Evolutionary conservation across 2,329 filamentous ascomycete species (phyloP).

Genomic region (Macrophomina phaseolina): DNA sequence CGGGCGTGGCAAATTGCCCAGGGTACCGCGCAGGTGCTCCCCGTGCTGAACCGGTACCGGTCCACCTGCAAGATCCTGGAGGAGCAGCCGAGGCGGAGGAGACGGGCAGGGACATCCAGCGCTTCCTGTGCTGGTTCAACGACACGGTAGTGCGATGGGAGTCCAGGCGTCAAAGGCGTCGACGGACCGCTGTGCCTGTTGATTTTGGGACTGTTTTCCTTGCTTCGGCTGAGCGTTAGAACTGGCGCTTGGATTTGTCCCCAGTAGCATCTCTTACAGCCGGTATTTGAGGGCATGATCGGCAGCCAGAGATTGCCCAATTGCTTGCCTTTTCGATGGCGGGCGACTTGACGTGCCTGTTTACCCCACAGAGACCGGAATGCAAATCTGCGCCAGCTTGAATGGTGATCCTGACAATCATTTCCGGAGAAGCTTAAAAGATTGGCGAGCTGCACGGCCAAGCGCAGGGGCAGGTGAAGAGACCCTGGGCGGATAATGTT

Average conservation of each 20-base stretch:
- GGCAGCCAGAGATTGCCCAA: background rate
- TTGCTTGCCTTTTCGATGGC: background rate
- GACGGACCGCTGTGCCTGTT: too few species aligned
- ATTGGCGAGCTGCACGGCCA: background rate
- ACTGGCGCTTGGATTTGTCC: background rate
- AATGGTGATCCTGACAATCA: background rate
- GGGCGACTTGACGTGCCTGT: background rate
- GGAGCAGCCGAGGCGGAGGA: too few species aligned
- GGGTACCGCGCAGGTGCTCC: too few species aligned
- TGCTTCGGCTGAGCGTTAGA: background rate
- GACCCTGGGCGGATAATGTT: slow-evolving; percentile 1
- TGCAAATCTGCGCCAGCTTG: background rate
- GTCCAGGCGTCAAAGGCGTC: too few species aligned
- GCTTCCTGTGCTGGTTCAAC: too few species aligned
- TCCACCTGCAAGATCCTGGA: too few species aligned
- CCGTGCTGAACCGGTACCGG: too few species aligned
- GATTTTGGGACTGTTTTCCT: background rate
- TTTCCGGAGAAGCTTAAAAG: background rate
- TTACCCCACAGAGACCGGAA: background rate
- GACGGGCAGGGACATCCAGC: too few species aligned
- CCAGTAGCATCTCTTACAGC: background rate
- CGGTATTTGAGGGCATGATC: background rate
- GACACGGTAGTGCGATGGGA: too few species aligned
- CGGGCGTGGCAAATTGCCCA: too few species aligned
- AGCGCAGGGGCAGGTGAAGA: slow-evolving; percentile 9